Evolutionary conservation across 371 early-diverging fungal genomes (phyloP).

Genomic region (Rhizopus arrhizus): DNA sequence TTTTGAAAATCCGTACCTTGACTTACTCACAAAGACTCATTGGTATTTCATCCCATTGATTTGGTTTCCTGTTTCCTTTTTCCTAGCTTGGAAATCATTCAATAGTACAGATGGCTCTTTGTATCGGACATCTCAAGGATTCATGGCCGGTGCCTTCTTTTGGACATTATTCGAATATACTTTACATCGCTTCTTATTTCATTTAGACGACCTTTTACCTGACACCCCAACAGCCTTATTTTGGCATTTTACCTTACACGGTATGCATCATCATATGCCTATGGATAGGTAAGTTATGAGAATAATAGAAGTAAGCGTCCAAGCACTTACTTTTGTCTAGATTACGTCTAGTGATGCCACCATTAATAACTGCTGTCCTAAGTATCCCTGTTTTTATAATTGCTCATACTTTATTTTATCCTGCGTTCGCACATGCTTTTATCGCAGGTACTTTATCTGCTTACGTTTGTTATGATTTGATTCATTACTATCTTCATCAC

Average conservation of each 20-base stretch:
- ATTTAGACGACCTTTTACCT: conserved; percentile 85
- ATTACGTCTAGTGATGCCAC: conserved; percentile 94
- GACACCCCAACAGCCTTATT: conserved; percentile 74
- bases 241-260: conserved; percentile 89
- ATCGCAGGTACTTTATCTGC: conserved; percentile 79
- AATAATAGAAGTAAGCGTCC: background rate
- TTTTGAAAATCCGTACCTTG: conserved; percentile 73
- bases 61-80: conserved; percentile 79
- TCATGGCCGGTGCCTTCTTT: conserved; percentile 65
- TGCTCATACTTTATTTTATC: conserved; percentile 56
- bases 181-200: conserved; percentile 93
- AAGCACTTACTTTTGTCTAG: conserved; percentile 39
- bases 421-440: conserved; percentile 59
- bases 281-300: conserved; percentile 80
- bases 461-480: conserved; percentile 88
- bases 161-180: conserved; percentile 85
- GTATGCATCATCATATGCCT: conserved; percentile 94
- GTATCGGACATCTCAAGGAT: conserved; percentile 25
- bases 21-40: conserved; percentile 82
- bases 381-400: conserved; percentile 60
- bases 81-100: conserved; percentile 40
- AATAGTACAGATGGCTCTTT: background rate
- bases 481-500: conserved; percentile 95
- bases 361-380: conserved; percentile 75
- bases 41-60: conserved; percentile 92